A percentile compares a stretch with the other conserved stretches of the same genome.
Evolutionary conservation across 2,329 filamentous ascomycete genomes (phyloP).

Genomic region (Periconia digitata): DNA sequence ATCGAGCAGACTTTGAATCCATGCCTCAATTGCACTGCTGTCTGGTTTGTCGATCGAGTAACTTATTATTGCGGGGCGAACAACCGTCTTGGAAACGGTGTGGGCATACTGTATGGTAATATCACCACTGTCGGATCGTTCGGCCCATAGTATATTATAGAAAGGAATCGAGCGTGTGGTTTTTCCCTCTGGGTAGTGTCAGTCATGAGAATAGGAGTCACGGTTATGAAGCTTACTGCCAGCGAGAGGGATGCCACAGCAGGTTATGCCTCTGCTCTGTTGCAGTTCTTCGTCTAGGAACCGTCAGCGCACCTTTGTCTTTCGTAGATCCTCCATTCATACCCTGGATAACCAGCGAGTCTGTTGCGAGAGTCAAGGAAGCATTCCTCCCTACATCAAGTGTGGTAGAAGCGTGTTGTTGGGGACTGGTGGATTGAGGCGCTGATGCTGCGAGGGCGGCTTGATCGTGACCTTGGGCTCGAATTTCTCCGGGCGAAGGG

Average conservation of each 20-base stretch:
- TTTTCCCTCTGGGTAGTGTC: slow-evolving; percentile 44
- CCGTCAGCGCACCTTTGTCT: slow-evolving; percentile 7
- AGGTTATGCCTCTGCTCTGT: slow-evolving; percentile 52
- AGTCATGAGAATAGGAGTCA: slow-evolving; percentile 4
- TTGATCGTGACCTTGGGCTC: background rate
- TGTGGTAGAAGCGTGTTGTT: slow-evolving; percentile 41
- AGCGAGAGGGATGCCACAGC: slow-evolving; percentile 57
- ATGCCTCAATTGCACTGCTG: slow-evolving; percentile 56
- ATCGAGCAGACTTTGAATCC: slow-evolving; percentile 66
- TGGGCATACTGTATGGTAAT: slow-evolving; percentile 75
- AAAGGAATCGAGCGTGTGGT: slow-evolving; percentile 67
- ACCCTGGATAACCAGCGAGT: slow-evolving; percentile 63
- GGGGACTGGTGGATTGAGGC: slow-evolving; percentile 13
- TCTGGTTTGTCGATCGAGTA: slow-evolving; percentile 61
- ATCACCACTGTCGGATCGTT: slow-evolving; percentile 58
- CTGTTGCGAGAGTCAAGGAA: slow-evolving; percentile 61
- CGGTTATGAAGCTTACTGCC: slow-evolving; percentile 43
- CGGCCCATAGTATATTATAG: slow-evolving; percentile 83
- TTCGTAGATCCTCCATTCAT: slow-evolving; percentile 17
- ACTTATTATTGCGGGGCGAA: slow-evolving; percentile 63
- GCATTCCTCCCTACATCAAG: slow-evolving; percentile 60
- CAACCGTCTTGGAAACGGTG: slow-evolving; percentile 55
- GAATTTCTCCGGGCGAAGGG: slow-evolving; percentile 21
- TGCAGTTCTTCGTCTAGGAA: slow-evolving; percentile 56
- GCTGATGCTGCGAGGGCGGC: slow-evolving; percentile 8